These are phyloP conservation scores for Tricholoma flavovirens DNA, from an alignment of 768 basidiomycete species.

Conservation along the genomic window DNA sequence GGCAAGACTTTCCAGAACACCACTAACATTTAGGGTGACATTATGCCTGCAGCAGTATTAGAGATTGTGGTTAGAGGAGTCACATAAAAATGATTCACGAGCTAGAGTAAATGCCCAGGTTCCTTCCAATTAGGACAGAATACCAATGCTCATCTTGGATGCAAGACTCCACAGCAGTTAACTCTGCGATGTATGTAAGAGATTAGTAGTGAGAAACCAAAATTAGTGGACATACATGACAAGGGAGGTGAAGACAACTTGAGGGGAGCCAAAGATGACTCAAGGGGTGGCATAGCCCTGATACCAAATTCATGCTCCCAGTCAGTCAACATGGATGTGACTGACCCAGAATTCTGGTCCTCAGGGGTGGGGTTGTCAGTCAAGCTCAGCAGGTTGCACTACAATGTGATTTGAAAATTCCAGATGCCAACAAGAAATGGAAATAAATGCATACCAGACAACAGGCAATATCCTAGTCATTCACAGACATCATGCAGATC, in stretches of 20 bases:
- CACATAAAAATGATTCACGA: neutral
- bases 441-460: neutral
- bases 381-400: neutral
- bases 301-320: neutral
- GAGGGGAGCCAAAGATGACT: neutral
- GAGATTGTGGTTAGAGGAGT: neutral
- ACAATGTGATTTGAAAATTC: neutral
- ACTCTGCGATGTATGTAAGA: neutral
- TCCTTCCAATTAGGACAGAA: neutral
- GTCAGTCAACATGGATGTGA: neutral
- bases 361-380: neutral
- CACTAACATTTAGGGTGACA: neutral
- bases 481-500: neutral
- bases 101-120: neutral
- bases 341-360: neutral
- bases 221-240: neutral
- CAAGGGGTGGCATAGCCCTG: neutral
- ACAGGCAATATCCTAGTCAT: neutral
- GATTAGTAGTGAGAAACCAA: neutral
- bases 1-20: neutral
- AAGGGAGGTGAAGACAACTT: neutral
- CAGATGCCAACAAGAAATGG: neutral
- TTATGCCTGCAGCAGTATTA: neutral
- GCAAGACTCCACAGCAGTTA: neutral
- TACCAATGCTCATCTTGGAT: neutral